A percentile compares a stretch with the other conserved stretches of the same genome.
Evolutionary conservation across 805 yeast genomes (phyloP).

Genomic region (Candida multigemmis): DNA sequence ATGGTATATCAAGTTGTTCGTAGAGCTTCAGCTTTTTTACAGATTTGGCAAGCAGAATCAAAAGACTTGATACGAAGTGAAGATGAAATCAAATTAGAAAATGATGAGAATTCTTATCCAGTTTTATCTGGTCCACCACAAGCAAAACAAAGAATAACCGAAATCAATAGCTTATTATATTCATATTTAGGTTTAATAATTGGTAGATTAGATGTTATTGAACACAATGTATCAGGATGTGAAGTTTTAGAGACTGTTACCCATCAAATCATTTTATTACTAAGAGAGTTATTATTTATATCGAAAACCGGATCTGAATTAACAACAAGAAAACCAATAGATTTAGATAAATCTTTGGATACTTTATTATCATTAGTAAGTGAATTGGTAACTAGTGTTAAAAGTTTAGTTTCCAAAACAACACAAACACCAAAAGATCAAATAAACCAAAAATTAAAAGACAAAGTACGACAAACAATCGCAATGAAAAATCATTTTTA

Average conservation of each 20-base stretch:
- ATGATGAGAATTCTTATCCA: slow-evolving; percentile 33
- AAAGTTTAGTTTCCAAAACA: slow-evolving; percentile 49
- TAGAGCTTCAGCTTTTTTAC: slow-evolving; percentile 55
- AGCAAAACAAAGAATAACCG: slow-evolving; percentile 55
- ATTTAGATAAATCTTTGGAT: slow-evolving; percentile 45
- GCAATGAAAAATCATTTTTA: slow-evolving; percentile 38
- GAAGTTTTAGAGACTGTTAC: slow-evolving; percentile 56
- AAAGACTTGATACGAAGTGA: slow-evolving; percentile 33
- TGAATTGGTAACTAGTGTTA: slow-evolving; percentile 56
- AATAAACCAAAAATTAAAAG: slow-evolving; percentile 7
- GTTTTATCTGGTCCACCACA: slow-evolving; percentile 47
- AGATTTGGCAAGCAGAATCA: slow-evolving; percentile 64
- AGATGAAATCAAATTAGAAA: slow-evolving; percentile 21
- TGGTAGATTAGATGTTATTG: slow-evolving; percentile 73
- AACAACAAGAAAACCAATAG: slow-evolving; percentile 27
- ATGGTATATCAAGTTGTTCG: slow-evolving; percentile 61
- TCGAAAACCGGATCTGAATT: slow-evolving; percentile 41
- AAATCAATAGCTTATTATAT: slow-evolving; percentile 50
- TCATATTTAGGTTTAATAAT: slow-evolving; percentile 57
- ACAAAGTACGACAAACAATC: slow-evolving; percentile 3
- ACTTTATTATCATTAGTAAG: slow-evolving; percentile 51
- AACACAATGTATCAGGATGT: slow-evolving; percentile 64
- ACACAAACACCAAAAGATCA: slow-evolving; percentile 28
- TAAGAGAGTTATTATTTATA: slow-evolving; percentile 55
- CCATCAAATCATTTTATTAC: slow-evolving; percentile 57